Evolutionary conservation across 768 basidiomycete species (phyloP).

Genomic region (Lactifluus echinatus): DNA sequence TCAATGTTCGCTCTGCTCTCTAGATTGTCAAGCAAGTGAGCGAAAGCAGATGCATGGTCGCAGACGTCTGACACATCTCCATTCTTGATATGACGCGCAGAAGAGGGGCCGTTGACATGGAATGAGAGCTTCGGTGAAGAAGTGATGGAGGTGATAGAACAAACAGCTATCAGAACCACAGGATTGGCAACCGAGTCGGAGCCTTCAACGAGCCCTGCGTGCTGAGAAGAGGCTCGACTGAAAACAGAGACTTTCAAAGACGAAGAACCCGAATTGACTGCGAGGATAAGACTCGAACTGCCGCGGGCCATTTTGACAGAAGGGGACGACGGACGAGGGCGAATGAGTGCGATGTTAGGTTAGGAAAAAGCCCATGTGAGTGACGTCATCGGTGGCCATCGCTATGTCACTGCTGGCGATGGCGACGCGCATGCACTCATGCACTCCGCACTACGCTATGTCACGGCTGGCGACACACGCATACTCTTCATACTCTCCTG

Average conservation of each 20-base stretch:
- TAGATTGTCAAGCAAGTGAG: conserved; percentile 46
- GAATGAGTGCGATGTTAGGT: too few relatives aligned
- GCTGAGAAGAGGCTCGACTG: conserved; percentile 24
- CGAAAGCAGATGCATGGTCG: conserved; percentile 57
- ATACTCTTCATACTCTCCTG: too few relatives aligned
- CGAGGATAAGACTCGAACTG: conserved; percentile 40
- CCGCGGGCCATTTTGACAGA: too few relatives aligned
- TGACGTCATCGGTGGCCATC: too few relatives aligned
- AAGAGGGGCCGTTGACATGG: conserved; percentile 12
- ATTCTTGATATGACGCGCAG: conserved; percentile 24
- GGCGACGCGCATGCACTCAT: too few relatives aligned
- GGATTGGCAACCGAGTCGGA: conserved; percentile 24
- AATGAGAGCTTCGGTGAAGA: conserved; percentile 30
- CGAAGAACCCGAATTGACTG: conserved; percentile 76
- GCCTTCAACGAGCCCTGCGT: neutral
- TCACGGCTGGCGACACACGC: too few relatives aligned
- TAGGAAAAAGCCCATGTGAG: too few relatives aligned
- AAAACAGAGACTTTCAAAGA: conserved; percentile 80
- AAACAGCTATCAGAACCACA: conserved; percentile 31
- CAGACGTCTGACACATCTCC: conserved; percentile 26
- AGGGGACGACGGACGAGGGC: too few relatives aligned
- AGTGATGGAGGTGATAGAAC: conserved; percentile 50
- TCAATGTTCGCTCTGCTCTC: conserved; percentile 36
- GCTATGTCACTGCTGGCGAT: neutral
- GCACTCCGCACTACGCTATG: too few relatives aligned